Base-by-base conservation (phyloP, 805 yeast species). In the Ogataea chonburiensis region DNA sequence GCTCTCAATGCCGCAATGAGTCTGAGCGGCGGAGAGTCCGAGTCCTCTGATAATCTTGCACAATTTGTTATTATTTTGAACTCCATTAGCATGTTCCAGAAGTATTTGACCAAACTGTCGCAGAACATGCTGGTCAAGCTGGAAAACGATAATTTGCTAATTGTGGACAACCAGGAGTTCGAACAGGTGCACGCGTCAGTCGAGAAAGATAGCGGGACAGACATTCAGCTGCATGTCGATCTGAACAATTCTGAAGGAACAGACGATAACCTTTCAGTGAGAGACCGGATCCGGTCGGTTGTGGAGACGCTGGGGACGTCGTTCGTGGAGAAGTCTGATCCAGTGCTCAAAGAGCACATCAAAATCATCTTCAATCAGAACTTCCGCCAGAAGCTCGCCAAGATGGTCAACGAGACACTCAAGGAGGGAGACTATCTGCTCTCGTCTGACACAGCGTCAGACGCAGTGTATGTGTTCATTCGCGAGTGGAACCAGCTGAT, bases 51-150 rank as follows among this genome's bases (percentile, higher is more conserved):
- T 4, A 70, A 75, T 39, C 57, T 85, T 11, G 70, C 76, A 20
- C 75, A 73, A 11, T 88, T 77, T 53, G 62, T 87, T 25, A 64
- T 85, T 1, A 75, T 81, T 40, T 64, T 88, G 41, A 89, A 91
- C 59, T 80, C 94, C 2, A 66, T 88, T 4, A 77, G 81, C 8
- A 62, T 80, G 27, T 79, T 84, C 16, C 70, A 73, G 15, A 68
- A 65, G 6, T 84, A 86, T 51, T 66, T 84, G 21, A 56, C 61
- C 9, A 76, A 73, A 39, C 60, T 86, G 24, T 47, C 79, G 7
- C 61, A 57, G n/a, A 72, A 73, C 30, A 45, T 75, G 24, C 53
- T 55, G 12, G 39, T 41, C 6, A 53, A 47, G 22, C 33, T 58
- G 16, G 49, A 43, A 6, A 35, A 38, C 10, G 61, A 59, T 24